Evolutionary conservation across 306 rosid species (phyloP).

Genomic region (Rosa lucieae): DNA sequence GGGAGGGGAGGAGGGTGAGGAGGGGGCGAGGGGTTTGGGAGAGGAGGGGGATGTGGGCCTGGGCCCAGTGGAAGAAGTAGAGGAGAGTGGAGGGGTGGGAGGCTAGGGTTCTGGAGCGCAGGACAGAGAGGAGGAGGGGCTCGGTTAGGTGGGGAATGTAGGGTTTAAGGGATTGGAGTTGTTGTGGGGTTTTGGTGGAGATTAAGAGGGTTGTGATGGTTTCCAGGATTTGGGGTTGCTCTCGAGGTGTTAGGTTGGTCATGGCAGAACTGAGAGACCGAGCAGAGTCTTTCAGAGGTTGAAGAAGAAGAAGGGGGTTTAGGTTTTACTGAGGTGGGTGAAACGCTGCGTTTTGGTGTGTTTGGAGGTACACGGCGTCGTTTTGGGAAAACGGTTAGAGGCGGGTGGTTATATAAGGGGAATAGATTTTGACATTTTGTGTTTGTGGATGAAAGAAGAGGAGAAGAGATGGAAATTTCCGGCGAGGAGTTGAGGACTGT

Average conservation of each 20-base stretch:
- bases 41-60: conserved; percentile 46
- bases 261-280: neutral
- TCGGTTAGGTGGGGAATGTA: conserved; percentile 50
- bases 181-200: conserved; percentile 13
- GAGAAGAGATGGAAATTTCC: conserved; percentile 14
- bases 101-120: conserved; percentile 45
- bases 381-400: neutral
- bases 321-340: neutral
- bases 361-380: neutral
- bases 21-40: conserved; percentile 48
- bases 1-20: conserved; percentile 62
- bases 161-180: conserved; percentile 23
- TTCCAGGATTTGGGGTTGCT: conserved; percentile 28
- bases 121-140: conserved; percentile 48
- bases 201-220: conserved; percentile 33
- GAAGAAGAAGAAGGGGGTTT: conserved; percentile 1
- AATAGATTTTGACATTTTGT: neutral
- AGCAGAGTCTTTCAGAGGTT: neutral
- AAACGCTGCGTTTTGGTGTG: conserved; percentile 8
- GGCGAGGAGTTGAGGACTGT: conserved; percentile 11
- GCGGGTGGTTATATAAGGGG: neutral
- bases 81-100: conserved; percentile 49
- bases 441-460: neutral
- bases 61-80: conserved; percentile 61
- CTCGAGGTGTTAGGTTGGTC: conserved; percentile 5